Evolutionary conservation across 2,329 filamentous ascomycete species (phyloP).

Genomic region (Paramyrothecium roridum): DNA sequence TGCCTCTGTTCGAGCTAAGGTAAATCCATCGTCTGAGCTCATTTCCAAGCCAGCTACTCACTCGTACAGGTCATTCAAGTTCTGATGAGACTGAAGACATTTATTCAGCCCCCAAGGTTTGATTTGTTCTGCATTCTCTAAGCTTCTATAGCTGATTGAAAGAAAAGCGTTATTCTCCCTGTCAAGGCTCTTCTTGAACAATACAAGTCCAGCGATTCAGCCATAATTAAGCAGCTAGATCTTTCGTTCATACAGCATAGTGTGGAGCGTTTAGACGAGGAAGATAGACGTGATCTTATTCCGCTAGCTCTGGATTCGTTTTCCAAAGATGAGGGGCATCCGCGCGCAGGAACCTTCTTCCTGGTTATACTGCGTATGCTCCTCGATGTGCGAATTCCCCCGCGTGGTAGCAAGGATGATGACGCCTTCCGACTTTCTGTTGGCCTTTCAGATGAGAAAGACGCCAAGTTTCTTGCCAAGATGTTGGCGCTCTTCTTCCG

Average conservation of each 20-base stretch:
- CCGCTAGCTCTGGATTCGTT: conserved; percentile 42
- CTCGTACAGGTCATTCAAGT: conserved; percentile 44
- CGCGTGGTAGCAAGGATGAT: conserved; percentile 78
- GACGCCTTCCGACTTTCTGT: conserved; percentile 61
- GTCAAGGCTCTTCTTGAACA: conserved; percentile 83
- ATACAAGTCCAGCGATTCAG: conserved; percentile 73
- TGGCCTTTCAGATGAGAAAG: conserved; percentile 61
- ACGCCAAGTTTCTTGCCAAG: conserved; percentile 69
- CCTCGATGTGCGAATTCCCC: conserved; percentile 67
- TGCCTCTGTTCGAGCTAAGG: conserved; percentile 75
- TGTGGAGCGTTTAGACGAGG: conserved; percentile 42
- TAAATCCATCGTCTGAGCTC: conserved; percentile 17
- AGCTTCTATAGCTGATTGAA: not conserved
- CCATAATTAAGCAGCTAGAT: conserved; percentile 83
- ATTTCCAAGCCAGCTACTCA: conserved; percentile 1
- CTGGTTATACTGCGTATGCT: conserved; percentile 78
- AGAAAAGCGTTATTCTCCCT: conserved; percentile 70
- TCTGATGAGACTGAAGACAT: conserved; percentile 49
- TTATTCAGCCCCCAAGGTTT: conserved; percentile 49
- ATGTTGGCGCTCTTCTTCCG: conserved; percentile 75
- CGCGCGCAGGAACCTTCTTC: conserved; percentile 61
- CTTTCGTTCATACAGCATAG: conserved; percentile 88
- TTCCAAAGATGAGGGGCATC: conserved; percentile 24
- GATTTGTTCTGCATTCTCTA: conserved; percentile 6
- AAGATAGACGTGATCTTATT: conserved; percentile 70